phyloP scores from a whole-genome alignment of 116 monocot species.

The Zostera marina region DNA sequence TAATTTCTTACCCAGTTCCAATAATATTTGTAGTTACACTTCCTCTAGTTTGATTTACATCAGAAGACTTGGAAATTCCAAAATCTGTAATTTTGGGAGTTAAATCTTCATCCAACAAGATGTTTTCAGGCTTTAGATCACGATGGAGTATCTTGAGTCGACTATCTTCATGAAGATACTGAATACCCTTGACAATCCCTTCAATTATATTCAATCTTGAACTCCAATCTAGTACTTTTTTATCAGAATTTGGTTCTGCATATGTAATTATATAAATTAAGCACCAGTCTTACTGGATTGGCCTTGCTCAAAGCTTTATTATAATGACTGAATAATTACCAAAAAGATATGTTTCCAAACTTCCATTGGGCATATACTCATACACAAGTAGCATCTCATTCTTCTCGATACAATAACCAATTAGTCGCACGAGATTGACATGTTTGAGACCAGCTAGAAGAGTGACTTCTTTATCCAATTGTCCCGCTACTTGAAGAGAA shows the following conservation, averaged over 20 bases:
- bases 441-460: not conserved
- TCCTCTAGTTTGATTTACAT: not conserved
- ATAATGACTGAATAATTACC: too few relatives aligned
- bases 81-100: slow-evolving; percentile 4
- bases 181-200: not conserved
- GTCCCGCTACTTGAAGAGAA: not conserved
- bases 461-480: not conserved
- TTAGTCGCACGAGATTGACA: not conserved
- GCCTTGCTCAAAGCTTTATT: too few relatives aligned
- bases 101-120: not conserved
- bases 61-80: not conserved
- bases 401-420: not conserved
- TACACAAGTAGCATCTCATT: not conserved
- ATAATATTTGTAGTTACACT: too few relatives aligned
- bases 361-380: not conserved
- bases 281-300: too few relatives aligned
- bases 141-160: not conserved
- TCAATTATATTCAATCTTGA: not conserved
- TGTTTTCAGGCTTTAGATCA: not conserved
- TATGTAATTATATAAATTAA: not conserved
- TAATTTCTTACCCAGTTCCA: too few relatives aligned
- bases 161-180: slow-evolving; percentile 2
- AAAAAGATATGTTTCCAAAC: not conserved
- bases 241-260: not conserved
- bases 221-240: not conserved